phyloP scores from a whole-genome alignment of 331 rosid species.

The Pyrus hybrid region DNA sequence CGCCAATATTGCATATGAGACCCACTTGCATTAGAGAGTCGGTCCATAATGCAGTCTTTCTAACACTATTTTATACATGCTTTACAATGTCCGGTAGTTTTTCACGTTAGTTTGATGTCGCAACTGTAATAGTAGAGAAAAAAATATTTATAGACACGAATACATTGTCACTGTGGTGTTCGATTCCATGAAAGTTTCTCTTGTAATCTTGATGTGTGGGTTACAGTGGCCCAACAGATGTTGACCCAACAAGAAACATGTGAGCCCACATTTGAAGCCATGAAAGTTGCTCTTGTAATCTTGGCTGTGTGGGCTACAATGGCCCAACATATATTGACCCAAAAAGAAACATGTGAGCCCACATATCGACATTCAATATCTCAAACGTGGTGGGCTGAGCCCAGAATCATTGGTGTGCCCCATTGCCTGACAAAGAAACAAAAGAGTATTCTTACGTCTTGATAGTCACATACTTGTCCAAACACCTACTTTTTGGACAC shows the following conservation, averaged over 20 bases:
- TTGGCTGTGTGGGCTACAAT: neutral
- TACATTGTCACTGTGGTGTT: neutral
- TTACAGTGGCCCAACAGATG: neutral
- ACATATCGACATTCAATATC: conserved; percentile 2
- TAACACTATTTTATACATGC: neutral
- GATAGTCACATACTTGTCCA: too few relatives aligned
- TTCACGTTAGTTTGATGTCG: neutral
- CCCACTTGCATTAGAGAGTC: neutral
- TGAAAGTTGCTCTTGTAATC: too few relatives aligned
- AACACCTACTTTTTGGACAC: neutral
- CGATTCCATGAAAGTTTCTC: neutral
- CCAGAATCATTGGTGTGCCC: too few relatives aligned
- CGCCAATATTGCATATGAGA: neutral
- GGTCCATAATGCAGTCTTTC: neutral
- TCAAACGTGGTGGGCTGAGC: conserved; percentile 10
- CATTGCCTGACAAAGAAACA: neutral
- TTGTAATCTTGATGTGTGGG: neutral
- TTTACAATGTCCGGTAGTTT: neutral
- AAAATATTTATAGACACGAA: too few relatives aligned
- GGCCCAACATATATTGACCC: neutral
- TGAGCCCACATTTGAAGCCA: too few relatives aligned
- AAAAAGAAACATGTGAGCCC: too few relatives aligned
- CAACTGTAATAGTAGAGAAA: neutral
- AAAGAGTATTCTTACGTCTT: too few relatives aligned
- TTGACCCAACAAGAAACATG: too few relatives aligned